These are phyloP conservation scores for Scedosporium boydii DNA, from an alignment of 2,329 filamentous ascomycete species.

Conservation along the genomic window DNA sequence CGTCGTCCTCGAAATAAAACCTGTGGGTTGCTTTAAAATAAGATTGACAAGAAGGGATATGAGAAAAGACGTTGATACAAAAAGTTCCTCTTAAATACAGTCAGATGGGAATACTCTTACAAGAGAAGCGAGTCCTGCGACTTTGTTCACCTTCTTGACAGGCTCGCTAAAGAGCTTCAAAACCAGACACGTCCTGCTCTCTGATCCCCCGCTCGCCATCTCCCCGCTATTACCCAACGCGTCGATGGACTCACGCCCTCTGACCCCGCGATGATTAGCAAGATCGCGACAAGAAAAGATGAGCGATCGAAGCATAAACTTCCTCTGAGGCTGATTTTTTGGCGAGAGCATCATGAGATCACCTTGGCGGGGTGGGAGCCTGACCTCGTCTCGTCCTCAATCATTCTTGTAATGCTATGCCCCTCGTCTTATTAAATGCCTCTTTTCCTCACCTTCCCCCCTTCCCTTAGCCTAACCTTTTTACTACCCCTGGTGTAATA, in stretches of 20 bases:
- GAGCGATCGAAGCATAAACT: background rate
- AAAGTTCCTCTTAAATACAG: background rate
- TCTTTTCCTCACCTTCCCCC: background rate
- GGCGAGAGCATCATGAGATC: background rate
- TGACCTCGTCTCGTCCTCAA: background rate
- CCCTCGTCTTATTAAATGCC: background rate
- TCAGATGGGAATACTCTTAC: background rate
- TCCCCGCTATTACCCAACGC: background rate
- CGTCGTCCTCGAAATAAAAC: background rate
- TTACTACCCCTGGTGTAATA: too few relatives aligned
- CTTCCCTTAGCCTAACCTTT: too few relatives aligned
- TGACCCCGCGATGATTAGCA: background rate
- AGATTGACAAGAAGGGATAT: background rate
- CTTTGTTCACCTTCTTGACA: background rate
- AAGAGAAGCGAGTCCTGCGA: background rate
- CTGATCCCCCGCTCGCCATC: background rate
- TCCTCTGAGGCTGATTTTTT: background rate
- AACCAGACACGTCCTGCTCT: background rate
- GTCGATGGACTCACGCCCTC: background rate
- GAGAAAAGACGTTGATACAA: background rate
- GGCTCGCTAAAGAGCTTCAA: conserved; percentile 2
- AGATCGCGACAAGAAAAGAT: background rate
- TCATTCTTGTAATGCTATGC: background rate
- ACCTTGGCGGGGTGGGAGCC: background rate
- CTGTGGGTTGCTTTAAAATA: background rate